A percentile compares a stretch with the other conserved stretches of the same genome.
phyloP scores from a whole-genome alignment of 1,284 basidiomycete species.

The Fomes fomentarius region DNA sequence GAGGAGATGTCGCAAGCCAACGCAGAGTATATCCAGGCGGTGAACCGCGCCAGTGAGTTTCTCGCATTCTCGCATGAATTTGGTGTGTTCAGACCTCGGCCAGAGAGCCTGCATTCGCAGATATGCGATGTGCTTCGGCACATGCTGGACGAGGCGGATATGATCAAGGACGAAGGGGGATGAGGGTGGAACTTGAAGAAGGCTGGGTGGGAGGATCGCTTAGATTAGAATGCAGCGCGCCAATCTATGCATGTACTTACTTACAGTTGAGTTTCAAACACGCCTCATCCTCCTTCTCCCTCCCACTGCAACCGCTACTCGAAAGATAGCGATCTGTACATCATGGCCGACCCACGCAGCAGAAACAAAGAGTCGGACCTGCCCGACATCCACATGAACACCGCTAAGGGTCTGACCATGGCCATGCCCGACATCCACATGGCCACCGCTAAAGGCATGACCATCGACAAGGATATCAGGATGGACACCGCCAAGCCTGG shows the following conservation, averaged over 20 bases:
- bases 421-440: constrained; percentile 63
- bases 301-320: neutral
- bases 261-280: constrained; percentile 7
- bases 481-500: constrained; percentile 69
- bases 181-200: too few species aligned
- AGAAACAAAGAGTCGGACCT: constrained; percentile 12
- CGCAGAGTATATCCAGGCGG: constrained; percentile 69
- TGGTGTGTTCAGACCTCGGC: neutral
- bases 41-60: constrained; percentile 73
- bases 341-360: constrained; percentile 7
- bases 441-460: constrained; percentile 63
- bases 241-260: constrained; percentile 1
- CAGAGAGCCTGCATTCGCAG: constrained; percentile 65
- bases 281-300: neutral
- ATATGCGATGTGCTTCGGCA: constrained; percentile 60
- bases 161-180: constrained; percentile 22
- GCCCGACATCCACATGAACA: constrained; percentile 73
- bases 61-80: neutral
- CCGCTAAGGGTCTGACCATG: constrained; percentile 56
- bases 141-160: constrained; percentile 54
- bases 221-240: constrained; percentile 6
- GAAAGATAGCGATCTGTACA: neutral
- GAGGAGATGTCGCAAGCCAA: constrained; percentile 72
- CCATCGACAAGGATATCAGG: constrained; percentile 54
- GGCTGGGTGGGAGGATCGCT: too few species aligned